Conservation (phyloP, 2,329 filamentous ascomycete genomes). For the Shiraia sp. region DNA sequence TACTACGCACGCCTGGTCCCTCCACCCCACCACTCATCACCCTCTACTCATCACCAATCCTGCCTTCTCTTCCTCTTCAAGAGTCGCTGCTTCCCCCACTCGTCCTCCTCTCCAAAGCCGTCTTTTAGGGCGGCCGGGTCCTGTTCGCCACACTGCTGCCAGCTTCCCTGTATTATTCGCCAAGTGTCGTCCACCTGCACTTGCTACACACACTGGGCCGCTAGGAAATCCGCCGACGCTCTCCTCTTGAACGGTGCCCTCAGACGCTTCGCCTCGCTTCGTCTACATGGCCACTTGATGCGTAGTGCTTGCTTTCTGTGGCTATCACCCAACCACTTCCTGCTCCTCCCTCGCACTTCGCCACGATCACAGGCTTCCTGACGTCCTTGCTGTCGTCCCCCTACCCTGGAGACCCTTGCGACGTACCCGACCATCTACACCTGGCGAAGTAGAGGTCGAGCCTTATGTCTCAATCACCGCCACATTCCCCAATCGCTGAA, state of each 20-base stretch:
- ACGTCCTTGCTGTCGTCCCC: neutral
- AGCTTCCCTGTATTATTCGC: conserved; percentile 1
- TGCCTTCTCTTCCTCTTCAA: conserved; percentile 1
- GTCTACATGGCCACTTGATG: too few species aligned
- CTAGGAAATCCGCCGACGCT: neutral
- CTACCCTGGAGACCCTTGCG: neutral
- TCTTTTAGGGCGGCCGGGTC: conserved; percentile 10
- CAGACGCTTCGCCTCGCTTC: too few species aligned
- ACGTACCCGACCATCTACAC: conserved; percentile 4
- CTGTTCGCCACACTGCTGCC: neutral
- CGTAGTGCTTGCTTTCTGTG: neutral
- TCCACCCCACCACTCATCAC: conserved; percentile 4
- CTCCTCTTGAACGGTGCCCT: neutral
- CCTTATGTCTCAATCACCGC: conserved; percentile 33
- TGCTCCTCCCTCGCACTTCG: neutral
- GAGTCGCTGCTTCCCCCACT: conserved; percentile 1
- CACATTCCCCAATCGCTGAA: conserved; percentile 14
- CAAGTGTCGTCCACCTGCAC: neutral
- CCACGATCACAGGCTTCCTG: neutral
- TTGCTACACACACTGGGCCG: neutral
- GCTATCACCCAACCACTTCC: neutral
- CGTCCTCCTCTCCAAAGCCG: conserved; percentile 5
- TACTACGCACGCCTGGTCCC: conserved; percentile 1
- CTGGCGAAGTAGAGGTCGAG: conserved; percentile 1
- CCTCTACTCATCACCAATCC: neutral